Conservation (phyloP, 331 rosid genomes). For the Saraca asoca region DNA sequence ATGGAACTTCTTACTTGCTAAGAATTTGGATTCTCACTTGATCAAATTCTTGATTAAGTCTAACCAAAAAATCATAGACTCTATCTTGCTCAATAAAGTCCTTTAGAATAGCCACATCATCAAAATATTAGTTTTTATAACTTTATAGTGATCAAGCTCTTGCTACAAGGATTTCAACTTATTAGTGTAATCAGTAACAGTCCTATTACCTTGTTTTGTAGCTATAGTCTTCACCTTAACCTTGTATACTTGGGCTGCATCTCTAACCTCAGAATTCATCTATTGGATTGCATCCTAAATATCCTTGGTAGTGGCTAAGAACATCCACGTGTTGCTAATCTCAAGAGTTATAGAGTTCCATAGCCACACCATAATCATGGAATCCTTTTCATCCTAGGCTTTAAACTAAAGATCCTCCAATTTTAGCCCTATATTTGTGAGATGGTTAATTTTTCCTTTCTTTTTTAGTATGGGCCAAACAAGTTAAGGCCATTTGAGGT, state of each 20-base stretch:
- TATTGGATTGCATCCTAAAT: neutral
- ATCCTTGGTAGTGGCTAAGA: neutral
- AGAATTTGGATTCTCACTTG: no score
- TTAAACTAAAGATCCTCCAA: neutral
- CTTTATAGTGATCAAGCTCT: neutral
- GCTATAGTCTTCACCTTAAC: neutral
- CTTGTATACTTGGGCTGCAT: neutral
- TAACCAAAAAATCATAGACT: no score
- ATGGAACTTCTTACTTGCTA: no score
- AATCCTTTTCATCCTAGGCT: neutral
- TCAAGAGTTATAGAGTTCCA: constrained; percentile 8
- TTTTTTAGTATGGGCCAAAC: neutral
- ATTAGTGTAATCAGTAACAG: neutral
- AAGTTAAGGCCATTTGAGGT: neutral
- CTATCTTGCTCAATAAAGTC: no score
- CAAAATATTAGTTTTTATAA: no score
- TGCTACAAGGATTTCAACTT: neutral
- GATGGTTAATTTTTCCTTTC: neutral
- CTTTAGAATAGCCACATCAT: no score
- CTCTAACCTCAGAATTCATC: neutral
- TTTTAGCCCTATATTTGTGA: neutral
- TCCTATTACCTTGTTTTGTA: neutral
- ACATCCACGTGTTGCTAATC: neutral
- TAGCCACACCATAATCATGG: constrained; percentile 2
- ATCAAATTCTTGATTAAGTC: no score